Evolutionary conservation across 345 rosid species (phyloP), one percentile per base, ranked within the genome.

Genomic region (Clausena lansium): DNA sequence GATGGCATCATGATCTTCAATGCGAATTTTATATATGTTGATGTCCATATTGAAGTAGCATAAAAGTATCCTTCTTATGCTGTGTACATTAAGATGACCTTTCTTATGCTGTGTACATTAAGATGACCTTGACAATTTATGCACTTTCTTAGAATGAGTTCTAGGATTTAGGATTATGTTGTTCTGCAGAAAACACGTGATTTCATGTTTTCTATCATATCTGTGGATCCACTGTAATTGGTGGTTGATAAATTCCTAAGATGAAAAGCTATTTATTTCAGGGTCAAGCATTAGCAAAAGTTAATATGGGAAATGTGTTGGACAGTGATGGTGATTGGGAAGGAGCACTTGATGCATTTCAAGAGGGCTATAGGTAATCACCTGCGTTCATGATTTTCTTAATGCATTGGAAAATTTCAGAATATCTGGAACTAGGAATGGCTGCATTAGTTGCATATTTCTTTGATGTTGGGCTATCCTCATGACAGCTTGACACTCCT

Each of bases 261-360:
- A 28, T n/a, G 41, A 70, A 59, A 66, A 76, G 28, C 71, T 84
- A 63, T 80, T 67, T 35, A 61, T 76, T 85, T 83, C 86, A 96
- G 98, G 99, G 99, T 79, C 98, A 91, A 85, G 98, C 95, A 66
- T 71, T 91, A 45, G 91, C 93, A 74, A 96, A 91, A 86, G 90
- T 91, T 67, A 90, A 86, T 77, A 90, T 94, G 22, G 99, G 99
- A 74, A 83, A 85, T 79, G 86, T 84, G 70, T 80, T 91, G 88
- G 98, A 96, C 87, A 83, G 82, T 76, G 79, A 79, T 41, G 98
- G 95, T 62, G 88, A 92, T 76, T 94, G 94, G 95, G 78, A 57
- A 45, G 89, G 88, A 70, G 98, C 98, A 75, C 87, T 94, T 75
- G 77, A 82, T 55, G 89, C 97, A 78, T 92, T 88, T 84, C 86